Evolutionary conservation across 495 filamentous ascomycete genomes (phyloP), one percentile per base, ranked within the genome.

Genomic region (Podospora pseudopauciseta): DNA sequence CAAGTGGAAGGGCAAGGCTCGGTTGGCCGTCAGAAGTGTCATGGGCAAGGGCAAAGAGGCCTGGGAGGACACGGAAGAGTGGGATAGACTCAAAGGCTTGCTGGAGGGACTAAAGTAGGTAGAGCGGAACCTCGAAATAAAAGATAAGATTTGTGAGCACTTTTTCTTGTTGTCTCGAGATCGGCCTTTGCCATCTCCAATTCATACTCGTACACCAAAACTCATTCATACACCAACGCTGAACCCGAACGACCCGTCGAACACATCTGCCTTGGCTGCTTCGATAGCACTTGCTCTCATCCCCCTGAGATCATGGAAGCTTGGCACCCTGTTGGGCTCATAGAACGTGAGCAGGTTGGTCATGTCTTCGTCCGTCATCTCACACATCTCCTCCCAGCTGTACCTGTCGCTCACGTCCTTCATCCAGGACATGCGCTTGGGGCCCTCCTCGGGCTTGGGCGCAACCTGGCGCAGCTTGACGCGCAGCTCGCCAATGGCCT

Each of bases 381-480:
- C 84, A 64, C 92, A 93, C 71, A 99, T 85, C 60, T 98, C 92
- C 65, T 96, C 90, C 72, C 95, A 83, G 60, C 81, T 89, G 85
- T 95, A 99, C 39, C 85, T 82, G 74, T 97, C 93, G 79, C 95
- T 97, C 18, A 98, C 90, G 60, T 84, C 88, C 1, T 90, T 92
- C 90, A 98, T 98, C 91, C 95, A 99, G 71, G 89, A 86, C 95
- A 99, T 99, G 67, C 95, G 82, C 82, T 92, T 94, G 6, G 91
- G 88, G 0, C 94, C 93, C 63, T 97, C 90, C 28, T 90, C 86
- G 0, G 78, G 71, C 5, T 78, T 77, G 0, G 95, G 92, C 4
- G 92, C 94, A 49, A 96, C 77, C 74, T 86, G 86, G 28, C 95
- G 81, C 69, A 99, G 77, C 82, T 90, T 94, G 79, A 85, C 87